Base-by-base conservation (phyloP, 257 asterid species). In the Solanum lignicaule region DNA sequence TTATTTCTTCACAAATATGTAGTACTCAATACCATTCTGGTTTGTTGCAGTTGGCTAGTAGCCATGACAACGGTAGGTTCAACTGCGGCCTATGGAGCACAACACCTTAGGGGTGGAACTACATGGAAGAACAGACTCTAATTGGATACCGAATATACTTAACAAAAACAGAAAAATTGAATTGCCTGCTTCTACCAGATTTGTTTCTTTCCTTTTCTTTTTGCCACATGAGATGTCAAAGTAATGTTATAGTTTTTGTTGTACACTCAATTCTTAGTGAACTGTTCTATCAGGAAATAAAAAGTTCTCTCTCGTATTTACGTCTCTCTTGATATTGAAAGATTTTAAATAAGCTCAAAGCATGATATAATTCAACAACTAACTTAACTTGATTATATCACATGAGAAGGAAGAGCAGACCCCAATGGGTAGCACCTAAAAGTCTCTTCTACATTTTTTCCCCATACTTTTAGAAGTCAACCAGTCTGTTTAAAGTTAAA, bases 1-100 rank as follows among this genome's bases (percentile, higher is more conserved):
- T 35, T 60, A 73, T 38, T 38, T 60, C n/a, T 87, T 87, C 48
- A 55, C 33, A 68, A 21, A 46, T 86, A 66, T 74, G 21, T 65
- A 58, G 79, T 55, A 66, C 86, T 65, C 87, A 78, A 84, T 82
- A 38, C 36, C 41, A 85, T 82, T 83, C 89, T 88, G 86, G 82
- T 88, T 83, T 86, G 20, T 93, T 69, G 91, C 95, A 97, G 99
- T 89, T 95, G 96, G 95, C 90, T 95, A 83, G 99, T 97, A 68
- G 98, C 96, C 88, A 91, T 93, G 23, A 95, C 99, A 12, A 97
- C 99, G 0, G 88, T 93, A 25, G 92, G 92, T 88, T 97, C 98
- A 29, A 95, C 98, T 7, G 96, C 90, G 1, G 98, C 98, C 11
- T 97, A 97, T 89, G 98, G 98, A 46, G 93, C 91, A n/a, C 98